Percentiles rank a stretch among this genome's conserved stretches.
Conservation (phyloP, 768 basidiomycete species). For the Russula sp. region DNA sequence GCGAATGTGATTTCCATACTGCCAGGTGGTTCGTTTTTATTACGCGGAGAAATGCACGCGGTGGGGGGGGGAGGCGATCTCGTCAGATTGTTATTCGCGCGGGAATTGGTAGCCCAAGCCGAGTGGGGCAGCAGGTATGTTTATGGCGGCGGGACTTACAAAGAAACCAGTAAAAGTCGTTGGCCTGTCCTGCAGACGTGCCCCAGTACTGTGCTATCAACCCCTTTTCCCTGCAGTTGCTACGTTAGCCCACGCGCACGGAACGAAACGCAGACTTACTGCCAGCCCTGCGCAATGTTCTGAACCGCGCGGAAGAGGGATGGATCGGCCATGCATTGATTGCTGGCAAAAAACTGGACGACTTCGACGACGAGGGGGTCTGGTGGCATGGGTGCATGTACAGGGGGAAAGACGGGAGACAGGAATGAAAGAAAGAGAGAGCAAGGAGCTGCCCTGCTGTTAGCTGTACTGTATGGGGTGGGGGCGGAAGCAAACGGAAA, state of each 20-base stretch:
- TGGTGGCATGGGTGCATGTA: not conserved
- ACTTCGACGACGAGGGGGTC: not conserved
- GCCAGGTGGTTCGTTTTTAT: too few species aligned
- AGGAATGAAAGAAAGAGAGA: not conserved
- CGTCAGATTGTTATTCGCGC: too few species aligned
- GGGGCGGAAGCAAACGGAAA: too few species aligned
- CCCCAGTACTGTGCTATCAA: slow-evolving; percentile 15
- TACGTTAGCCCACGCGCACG: not conserved
- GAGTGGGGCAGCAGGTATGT: too few species aligned
- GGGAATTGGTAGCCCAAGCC: too few species aligned
- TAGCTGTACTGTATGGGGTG: too few species aligned
- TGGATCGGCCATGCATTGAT: not conserved
- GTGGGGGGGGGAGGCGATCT: too few species aligned
- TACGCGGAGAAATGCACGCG: too few species aligned
- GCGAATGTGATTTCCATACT: slow-evolving; percentile 10
- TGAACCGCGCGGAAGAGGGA: slow-evolving; percentile 5
- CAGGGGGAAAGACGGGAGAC: too few species aligned
- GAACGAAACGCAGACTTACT: not conserved
- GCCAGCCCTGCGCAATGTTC: not conserved
- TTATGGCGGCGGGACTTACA: not conserved
- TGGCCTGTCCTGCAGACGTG: not conserved
- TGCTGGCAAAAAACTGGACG: not conserved
- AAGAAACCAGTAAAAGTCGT: slow-evolving; percentile 7
- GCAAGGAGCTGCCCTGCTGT: too few species aligned
- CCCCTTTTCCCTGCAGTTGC: slow-evolving; percentile 2